phyloP scores from a whole-genome alignment of 1,284 basidiomycete species.

The Ustilago tritici region DNA sequence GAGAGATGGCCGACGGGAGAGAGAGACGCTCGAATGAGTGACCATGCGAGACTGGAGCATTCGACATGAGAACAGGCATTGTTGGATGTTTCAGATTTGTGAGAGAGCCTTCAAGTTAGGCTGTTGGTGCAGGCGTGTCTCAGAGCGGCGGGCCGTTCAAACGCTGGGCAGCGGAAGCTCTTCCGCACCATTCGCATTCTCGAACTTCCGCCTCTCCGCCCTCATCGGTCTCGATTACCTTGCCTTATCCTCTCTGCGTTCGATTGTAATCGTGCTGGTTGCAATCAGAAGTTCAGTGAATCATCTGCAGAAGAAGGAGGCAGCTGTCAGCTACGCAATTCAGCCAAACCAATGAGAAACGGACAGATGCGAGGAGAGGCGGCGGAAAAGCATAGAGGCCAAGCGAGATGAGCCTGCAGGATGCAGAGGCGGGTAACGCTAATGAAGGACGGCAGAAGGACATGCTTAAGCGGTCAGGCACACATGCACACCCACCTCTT shows the following conservation, averaged over 20 bases:
- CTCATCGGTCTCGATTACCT: not conserved
- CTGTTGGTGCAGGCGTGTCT: not conserved
- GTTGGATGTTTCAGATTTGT: slow-evolving; percentile 9
- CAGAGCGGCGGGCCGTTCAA: not conserved
- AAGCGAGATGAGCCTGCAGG: not conserved
- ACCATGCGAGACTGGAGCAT: slow-evolving; percentile 1
- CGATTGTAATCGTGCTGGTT: not conserved
- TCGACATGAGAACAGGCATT: not conserved
- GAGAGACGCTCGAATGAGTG: not conserved
- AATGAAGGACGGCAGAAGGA: not conserved
- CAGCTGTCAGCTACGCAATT: not conserved
- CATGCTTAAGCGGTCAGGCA: not conserved
- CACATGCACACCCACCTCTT: slow-evolving; percentile 2
- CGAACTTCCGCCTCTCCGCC: not conserved
- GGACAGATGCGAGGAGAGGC: not conserved
- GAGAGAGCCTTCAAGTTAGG: not conserved
- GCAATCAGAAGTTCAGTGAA: not conserved
- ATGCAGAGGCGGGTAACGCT: not conserved
- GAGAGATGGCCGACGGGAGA: not conserved
- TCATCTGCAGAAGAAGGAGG: not conserved
- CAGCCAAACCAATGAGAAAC: not conserved
- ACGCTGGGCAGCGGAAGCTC: slow-evolving; percentile 8
- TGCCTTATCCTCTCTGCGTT: not conserved
- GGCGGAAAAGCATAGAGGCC: not conserved
- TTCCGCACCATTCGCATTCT: slow-evolving; percentile 6